Percentiles rank a stretch among this genome's conserved stretches.
Evolutionary conservation across 2,329 filamentous ascomycete species (phyloP).

Genomic region (Pyrenochaeta sp.): DNA sequence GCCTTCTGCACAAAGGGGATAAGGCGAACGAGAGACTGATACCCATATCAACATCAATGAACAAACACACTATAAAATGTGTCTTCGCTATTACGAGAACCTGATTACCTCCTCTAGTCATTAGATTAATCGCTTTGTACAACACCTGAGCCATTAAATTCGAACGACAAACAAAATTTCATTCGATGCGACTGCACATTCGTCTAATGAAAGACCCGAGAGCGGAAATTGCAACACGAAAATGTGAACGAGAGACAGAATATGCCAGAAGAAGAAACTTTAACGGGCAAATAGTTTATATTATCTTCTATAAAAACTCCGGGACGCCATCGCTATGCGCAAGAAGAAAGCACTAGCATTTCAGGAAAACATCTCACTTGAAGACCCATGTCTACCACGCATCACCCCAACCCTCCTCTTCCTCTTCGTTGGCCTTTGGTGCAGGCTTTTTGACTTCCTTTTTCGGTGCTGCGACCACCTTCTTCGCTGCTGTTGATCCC

Average conservation of each 20-base stretch:
- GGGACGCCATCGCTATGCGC: constrained; percentile 2
- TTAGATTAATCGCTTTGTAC: no score
- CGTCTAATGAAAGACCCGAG: no score
- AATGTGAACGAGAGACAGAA: no score
- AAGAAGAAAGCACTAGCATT: background rate
- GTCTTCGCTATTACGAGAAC: background rate
- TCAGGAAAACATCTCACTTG: background rate
- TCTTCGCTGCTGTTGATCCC: constrained; percentile 37
- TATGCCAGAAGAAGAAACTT: background rate
- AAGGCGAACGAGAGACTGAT: background rate
- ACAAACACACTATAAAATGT: background rate
- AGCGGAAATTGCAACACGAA: no score
- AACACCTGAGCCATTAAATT: no score
- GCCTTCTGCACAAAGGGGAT: background rate
- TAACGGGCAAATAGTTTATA: no score
- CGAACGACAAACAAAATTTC: no score
- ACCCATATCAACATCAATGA: background rate
- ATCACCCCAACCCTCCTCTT: constrained; percentile 51
- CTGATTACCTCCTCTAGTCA: no score
- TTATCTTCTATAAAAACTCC: background rate
- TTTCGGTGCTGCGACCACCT: constrained; percentile 37
- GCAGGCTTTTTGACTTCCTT: constrained; percentile 42
- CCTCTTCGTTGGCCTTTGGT: constrained; percentile 53
- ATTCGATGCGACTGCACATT: no score
- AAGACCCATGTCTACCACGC: constrained; percentile 38